A percentile compares a stretch with the other conserved stretches of the same genome.
phyloP scores from a whole-genome alignment of 208 protist genomes.

The Leishmania major region DNA sequence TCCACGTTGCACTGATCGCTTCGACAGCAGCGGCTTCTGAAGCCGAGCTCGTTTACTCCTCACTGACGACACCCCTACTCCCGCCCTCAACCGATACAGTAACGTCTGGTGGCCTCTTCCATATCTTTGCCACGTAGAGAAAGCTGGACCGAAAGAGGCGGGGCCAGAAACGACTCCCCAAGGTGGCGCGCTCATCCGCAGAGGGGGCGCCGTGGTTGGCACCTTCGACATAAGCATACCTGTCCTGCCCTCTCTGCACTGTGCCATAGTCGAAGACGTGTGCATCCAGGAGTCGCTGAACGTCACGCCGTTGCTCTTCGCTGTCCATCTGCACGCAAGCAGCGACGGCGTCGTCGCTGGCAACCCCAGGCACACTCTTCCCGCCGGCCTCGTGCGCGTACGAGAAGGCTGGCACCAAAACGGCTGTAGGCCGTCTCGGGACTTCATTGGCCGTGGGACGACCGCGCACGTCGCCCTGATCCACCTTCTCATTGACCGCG shows the following conservation, averaged over 20 bases:
- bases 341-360: background rate
- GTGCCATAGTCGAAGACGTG: conserved; percentile 33
- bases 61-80: background rate
- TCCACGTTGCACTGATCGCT: background rate
- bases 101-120: conserved; percentile 40
- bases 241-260: conserved; percentile 11
- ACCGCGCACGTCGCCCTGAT: background rate
- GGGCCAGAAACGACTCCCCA: conserved; percentile 74
- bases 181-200: background rate
- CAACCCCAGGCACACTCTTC: background rate
- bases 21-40: background rate
- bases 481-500: background rate
- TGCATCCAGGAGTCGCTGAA: conserved; percentile 33
- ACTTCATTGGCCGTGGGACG: background rate
- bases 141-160: conserved; percentile 68
- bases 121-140: conserved; percentile 83
- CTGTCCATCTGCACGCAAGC: conserved; percentile 23
- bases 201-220: no score
- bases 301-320: background rate
- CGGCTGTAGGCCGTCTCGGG: background rate
- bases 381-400: conserved; percentile 27
- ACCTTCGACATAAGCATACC: background rate
- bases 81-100: background rate
- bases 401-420: conserved; percentile 27
- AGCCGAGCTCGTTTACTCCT: background rate